These are phyloP conservation scores for Emergomyces pasteurianus DNA, from an alignment of 2,329 filamentous ascomycete species.

Conservation along the genomic window DNA sequence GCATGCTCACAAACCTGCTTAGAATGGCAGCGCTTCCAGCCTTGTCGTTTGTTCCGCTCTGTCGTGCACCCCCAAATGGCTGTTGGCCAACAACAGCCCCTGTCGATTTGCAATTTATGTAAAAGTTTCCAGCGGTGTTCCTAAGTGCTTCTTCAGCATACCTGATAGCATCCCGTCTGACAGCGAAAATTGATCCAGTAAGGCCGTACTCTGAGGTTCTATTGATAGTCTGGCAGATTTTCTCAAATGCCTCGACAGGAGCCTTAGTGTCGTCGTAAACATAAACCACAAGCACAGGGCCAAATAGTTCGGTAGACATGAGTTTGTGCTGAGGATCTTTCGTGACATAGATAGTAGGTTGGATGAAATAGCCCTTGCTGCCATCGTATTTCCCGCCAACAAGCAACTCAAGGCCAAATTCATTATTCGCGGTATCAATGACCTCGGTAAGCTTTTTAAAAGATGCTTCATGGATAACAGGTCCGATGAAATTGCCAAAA, in stretches of 20 bases:
- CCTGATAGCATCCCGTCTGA: conserved; percentile 24
- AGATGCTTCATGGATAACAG: conserved; percentile 70
- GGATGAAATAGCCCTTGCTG: conserved; percentile 68
- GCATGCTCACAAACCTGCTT: conserved; percentile 52
- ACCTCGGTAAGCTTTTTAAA: conserved; percentile 69
- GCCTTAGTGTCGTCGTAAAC: conserved; percentile 58
- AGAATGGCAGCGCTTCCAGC: conserved; percentile 55
- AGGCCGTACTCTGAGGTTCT: conserved; percentile 29
- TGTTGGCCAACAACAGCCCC: conserved; percentile 64
- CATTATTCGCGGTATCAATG: conserved; percentile 63
- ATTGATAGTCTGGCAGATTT: conserved; percentile 41
- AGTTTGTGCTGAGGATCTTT: conserved; percentile 62
- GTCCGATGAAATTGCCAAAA: conserved; percentile 69
- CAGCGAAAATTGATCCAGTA: conserved; percentile 31
- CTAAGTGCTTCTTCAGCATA: conserved; percentile 25
- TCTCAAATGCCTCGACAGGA: conserved; percentile 39
- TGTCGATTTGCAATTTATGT: conserved; percentile 41
- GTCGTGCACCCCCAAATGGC: conserved; percentile 56
- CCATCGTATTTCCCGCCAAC: conserved; percentile 67
- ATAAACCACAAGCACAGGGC: conserved; percentile 60
- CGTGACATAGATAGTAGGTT: conserved; percentile 70
- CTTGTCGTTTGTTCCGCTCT: conserved; percentile 62
- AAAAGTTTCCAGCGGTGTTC: conserved; percentile 30
- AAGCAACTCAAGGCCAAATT: conserved; percentile 51
- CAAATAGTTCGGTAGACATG: conserved; percentile 69